Percentiles rank a stretch among this genome's conserved stretches.
These are phyloP conservation scores for Rhodotorula diobovata DNA, from an alignment of 768 basidiomycete species.

Conservation along the genomic window DNA sequence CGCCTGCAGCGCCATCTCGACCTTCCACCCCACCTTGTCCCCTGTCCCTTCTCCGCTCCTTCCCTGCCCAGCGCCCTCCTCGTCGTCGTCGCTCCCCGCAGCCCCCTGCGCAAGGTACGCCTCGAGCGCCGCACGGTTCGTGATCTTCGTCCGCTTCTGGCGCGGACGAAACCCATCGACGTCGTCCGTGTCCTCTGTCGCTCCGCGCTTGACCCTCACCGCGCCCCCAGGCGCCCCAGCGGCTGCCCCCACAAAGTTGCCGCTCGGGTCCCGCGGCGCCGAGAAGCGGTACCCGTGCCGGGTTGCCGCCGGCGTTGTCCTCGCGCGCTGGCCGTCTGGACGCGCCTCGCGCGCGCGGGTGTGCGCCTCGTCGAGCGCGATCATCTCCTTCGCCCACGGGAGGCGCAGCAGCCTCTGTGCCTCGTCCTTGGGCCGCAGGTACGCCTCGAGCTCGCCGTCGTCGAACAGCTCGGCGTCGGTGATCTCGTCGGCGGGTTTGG, in stretches of 20 bases:
- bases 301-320: background rate
- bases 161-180: background rate
- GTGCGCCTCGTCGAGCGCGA: background rate
- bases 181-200: too few species aligned
- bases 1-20: slow-evolving; percentile 3
- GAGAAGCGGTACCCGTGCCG: background rate
- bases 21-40: background rate
- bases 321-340: too few species aligned
- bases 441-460: slow-evolving; percentile 29
- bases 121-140: slow-evolving; percentile 5
- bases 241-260: background rate
- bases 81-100: slow-evolving; percentile 6
- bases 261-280: background rate
- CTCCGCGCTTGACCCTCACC: background rate
- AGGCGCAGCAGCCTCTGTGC: background rate
- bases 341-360: too few species aligned
- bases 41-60: background rate
- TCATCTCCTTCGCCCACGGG: slow-evolving; percentile 11
- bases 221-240: background rate
- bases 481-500: slow-evolving; percentile 5
- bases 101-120: slow-evolving; percentile 8
- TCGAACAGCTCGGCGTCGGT: slow-evolving; percentile 28
- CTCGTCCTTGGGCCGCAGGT: slow-evolving; percentile 11
- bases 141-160: slow-evolving; percentile 11
- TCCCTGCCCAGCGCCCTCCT: background rate